These are phyloP conservation scores for Boletus sp. DNA, from an alignment of 768 basidiomycete species.

Conservation along the genomic window DNA sequence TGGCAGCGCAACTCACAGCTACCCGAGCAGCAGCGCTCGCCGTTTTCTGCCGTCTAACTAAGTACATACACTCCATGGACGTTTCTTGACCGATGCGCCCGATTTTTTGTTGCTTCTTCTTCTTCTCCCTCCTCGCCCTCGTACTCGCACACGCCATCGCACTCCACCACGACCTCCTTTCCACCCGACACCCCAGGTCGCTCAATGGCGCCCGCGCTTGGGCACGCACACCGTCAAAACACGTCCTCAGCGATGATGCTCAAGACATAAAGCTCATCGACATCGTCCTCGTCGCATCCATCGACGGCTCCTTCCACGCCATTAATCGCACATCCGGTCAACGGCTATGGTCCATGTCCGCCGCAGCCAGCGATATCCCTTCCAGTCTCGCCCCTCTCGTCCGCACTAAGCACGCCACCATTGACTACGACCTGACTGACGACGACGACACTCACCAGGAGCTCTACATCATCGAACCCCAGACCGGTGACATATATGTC, in stretches of 20 bases:
- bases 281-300: slow-evolving; percentile 84
- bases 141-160: slow-evolving; percentile 35
- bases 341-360: slow-evolving; percentile 85
- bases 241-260: slow-evolving; percentile 11
- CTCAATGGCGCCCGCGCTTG: slow-evolving; percentile 25
- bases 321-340: slow-evolving; percentile 84
- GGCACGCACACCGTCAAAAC: slow-evolving; percentile 8
- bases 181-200: neutral
- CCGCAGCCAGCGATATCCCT: slow-evolving; percentile 47
- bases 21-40: too few species aligned
- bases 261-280: slow-evolving; percentile 68
- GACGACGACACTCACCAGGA: slow-evolving; percentile 58
- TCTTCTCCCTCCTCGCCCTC: slow-evolving; percentile 28
- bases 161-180: slow-evolving; percentile 30
- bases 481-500: slow-evolving; percentile 91
- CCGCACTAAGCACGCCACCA: slow-evolving; percentile 61
- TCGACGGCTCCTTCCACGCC: slow-evolving; percentile 95
- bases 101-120: slow-evolving; percentile 23
- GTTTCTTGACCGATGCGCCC: slow-evolving; percentile 36
- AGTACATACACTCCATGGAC: slow-evolving; percentile 32
- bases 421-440: slow-evolving; percentile 54
- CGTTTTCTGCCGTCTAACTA: neutral
- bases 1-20: neutral
- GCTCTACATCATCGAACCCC: slow-evolving; percentile 92
- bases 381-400: slow-evolving; percentile 71